Base-by-base conservation (phyloP, 768 basidiomycete genomes). In the Pholiota conissans region DNA sequence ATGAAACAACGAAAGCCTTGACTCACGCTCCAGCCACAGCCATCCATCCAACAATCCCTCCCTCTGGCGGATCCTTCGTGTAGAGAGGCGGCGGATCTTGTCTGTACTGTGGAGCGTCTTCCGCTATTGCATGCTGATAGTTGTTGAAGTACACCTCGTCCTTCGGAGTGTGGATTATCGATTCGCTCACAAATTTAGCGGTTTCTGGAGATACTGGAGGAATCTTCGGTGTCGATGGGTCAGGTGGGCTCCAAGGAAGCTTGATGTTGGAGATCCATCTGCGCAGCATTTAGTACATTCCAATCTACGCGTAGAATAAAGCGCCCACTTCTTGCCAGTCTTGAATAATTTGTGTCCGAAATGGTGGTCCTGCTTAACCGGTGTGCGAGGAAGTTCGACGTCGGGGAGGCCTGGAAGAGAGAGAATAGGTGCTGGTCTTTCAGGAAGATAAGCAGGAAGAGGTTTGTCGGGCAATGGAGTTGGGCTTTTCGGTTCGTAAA, bases 21-120 rank as follows among this genome's bases (percentile, higher is more conserved):
- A 71, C 79, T 61, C 62, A 81, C 79, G 74, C 76, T 63, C 77
- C 79, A 13, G 68, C 64, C 28, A 82, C 73, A 8, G 78, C 74
- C 60, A 76, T 62, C 79, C 80, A 81, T 14, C 74, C 79, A 45
- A 69, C 63, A 20, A 65, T 50, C 0, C 78, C 77, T 20, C 76
- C 79, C 61, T 81, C 80, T 1, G 59, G 53, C 3, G 61, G 27
- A 18, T 65, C 56, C 53, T 65, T 69, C 53, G 57, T 59, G 39
- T 65, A 67, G 13, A 67, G 60, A 45, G 68, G 66, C 16, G 68
- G 68, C 3, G 66, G 63, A 29, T 67, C 65, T 46, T 50, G 30
- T 22, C 20, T 26, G 16, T 65, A 59, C 16, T 63, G 63, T 32
- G 22, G 42, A 10, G 52, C 63, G 52, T 53, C 57, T 8, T 61